Evolutionary conservation across 306 rosid species (phyloP).

Genomic region (Delonix regia): DNA sequence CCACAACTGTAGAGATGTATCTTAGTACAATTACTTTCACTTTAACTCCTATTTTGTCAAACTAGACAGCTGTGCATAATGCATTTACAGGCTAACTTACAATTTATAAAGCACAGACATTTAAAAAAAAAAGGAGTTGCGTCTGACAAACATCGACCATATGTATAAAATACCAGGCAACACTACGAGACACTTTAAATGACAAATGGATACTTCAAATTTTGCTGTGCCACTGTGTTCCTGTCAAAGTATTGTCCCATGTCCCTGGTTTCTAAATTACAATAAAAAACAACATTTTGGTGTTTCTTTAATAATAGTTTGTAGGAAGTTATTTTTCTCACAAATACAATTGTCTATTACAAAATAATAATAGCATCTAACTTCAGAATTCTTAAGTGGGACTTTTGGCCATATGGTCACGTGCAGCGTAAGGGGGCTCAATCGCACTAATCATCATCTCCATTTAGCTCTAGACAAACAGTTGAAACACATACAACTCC

Average conservation of each 20-base stretch:
- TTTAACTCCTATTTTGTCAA: neutral
- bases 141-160: neutral
- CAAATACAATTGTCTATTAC: neutral
- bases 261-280: neutral
- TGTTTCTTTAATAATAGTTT: neutral
- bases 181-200: neutral
- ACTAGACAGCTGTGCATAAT: neutral
- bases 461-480: neutral
- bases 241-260: too few relatives aligned
- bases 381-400: neutral
- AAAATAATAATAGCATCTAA: neutral
- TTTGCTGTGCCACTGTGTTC: neutral
- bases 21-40: neutral
- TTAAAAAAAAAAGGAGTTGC: neutral
- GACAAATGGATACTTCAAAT: neutral
- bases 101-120: neutral
- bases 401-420: neutral
- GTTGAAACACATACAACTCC: neutral
- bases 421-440: neutral
- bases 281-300: neutral
- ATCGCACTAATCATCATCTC: slow-evolving; percentile 3
- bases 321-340: neutral
- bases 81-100: neutral
- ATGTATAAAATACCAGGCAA: neutral
- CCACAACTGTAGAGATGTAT: neutral